Percentiles rank a stretch among this genome's conserved stretches.
These are phyloP conservation scores for Leccinum pachyderme DNA, from an alignment of 1,284 basidiomycete genomes.

Conservation along the genomic window DNA sequence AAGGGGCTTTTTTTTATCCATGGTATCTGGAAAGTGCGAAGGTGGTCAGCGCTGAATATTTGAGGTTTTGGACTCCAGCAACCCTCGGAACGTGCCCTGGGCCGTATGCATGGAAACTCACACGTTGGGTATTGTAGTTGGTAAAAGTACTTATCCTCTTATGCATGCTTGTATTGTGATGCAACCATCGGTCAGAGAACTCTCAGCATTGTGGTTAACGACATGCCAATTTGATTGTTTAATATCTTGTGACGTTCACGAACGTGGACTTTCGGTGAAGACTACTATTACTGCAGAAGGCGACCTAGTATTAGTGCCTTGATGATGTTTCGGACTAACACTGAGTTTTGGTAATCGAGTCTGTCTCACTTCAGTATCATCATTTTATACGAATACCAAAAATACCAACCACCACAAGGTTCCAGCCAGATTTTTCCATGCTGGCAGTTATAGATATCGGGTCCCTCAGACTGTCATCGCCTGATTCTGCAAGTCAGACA, in stretches of 20 bases:
- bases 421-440: no score
- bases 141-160: neutral
- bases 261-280: neutral
- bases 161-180: neutral
- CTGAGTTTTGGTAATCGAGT: neutral
- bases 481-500: neutral
- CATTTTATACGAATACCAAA: no score
- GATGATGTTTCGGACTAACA: neutral
- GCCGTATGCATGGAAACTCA: neutral
- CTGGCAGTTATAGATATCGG: no score
- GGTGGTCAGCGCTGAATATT: neutral
- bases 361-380: no score
- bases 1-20: conserved; percentile 23
- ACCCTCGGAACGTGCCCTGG: neutral
- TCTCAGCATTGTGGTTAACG: neutral
- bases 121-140: neutral
- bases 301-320: neutral
- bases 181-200: neutral
- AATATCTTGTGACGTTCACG: neutral
- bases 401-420: no score
- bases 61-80: neutral
- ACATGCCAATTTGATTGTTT: neutral
- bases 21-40: conserved; percentile 1
- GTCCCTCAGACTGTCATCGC: no score
- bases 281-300: neutral